A percentile compares a stretch with the other conserved stretches of the same genome.
Evolutionary conservation across 2,329 filamentous ascomycete genomes (phyloP).

Genomic region (Stemphylium beticola): DNA sequence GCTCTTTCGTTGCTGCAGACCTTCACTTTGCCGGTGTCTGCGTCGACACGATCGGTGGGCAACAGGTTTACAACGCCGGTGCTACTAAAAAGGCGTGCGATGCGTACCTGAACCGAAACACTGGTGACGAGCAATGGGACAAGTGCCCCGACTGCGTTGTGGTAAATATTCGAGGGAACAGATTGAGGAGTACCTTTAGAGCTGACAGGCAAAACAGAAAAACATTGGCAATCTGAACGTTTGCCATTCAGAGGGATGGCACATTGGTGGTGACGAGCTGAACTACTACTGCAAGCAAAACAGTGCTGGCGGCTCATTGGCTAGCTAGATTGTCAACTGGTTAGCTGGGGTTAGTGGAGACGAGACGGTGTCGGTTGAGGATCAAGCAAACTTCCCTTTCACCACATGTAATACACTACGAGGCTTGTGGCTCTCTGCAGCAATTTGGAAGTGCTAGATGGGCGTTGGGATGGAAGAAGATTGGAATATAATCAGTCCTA

Average conservation of each 20-base stretch:
- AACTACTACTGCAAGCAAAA: conserved; percentile 35
- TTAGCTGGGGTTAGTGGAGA: not conserved
- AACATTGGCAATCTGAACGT: conserved; percentile 26
- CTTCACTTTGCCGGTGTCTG: conserved; percentile 32
- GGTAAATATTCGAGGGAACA: conserved; percentile 15
- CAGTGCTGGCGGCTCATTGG: conserved; percentile 21
- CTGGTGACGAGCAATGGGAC: conserved; percentile 35
- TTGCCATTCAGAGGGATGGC: conserved; percentile 29
- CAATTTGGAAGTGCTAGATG: too few species aligned
- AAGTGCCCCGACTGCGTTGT: conserved; percentile 37
- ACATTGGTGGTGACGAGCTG: conserved; percentile 40
- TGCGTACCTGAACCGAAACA: conserved; percentile 34
- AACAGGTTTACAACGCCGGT: conserved; percentile 30
- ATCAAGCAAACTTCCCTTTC: too few species aligned
- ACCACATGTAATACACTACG: too few species aligned
- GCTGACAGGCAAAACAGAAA: conserved; percentile 12
- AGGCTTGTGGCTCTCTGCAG: too few species aligned
- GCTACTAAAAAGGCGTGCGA: conserved; percentile 30
- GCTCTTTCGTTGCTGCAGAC: conserved; percentile 25
- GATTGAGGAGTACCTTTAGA: not conserved
- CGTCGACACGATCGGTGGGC: conserved; percentile 21
- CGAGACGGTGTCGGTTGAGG: too few species aligned
- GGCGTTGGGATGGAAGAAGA: too few species aligned
- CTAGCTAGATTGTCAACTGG: not conserved
- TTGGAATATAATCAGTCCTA: too few species aligned